These are phyloP conservation scores for Hypericum androsaemum DNA, from an alignment of 345 rosid species.

Conservation along the genomic window DNA sequence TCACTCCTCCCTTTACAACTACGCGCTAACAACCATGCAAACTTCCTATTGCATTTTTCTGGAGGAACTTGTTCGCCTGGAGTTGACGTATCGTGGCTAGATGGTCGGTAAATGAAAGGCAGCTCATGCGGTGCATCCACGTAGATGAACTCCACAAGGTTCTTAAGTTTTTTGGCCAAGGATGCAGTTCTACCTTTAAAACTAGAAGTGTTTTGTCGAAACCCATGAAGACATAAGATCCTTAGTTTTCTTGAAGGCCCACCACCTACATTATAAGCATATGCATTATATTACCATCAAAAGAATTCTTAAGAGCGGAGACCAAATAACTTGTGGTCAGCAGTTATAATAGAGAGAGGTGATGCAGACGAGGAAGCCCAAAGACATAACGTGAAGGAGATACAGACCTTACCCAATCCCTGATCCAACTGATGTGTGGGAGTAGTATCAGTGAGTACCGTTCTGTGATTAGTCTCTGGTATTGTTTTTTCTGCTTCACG, in stretches of 20 bases:
- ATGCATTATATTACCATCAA: conserved; percentile 4
- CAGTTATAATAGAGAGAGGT: too few species aligned
- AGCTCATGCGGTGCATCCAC: conserved; percentile 80
- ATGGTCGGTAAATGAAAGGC: conserved; percentile 58
- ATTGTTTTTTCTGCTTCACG: conserved; percentile 11
- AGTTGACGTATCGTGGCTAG: conserved; percentile 11
- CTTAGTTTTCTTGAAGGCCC: conserved; percentile 46
- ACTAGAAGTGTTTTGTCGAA: conserved; percentile 84
- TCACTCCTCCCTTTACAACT: conserved; percentile 28
- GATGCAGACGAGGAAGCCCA: neutral
- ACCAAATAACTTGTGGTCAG: too few species aligned
- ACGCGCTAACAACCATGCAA: conserved; percentile 74
- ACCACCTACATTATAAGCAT: conserved; percentile 23
- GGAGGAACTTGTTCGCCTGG: conserved; percentile 25
- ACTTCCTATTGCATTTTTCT: conserved; percentile 57
- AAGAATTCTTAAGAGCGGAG: too few species aligned
- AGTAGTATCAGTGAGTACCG: conserved; percentile 17
- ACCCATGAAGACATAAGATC: conserved; percentile 91
- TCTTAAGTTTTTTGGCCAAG: conserved; percentile 82
- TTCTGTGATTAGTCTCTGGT: conserved; percentile 10
- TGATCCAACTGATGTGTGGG: conserved; percentile 18
- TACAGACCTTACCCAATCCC: conserved; percentile 60
- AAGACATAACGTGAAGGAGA: conserved; percentile 4
- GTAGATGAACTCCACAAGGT: conserved; percentile 61
- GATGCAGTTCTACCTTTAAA: conserved; percentile 94